Percentiles rank a stretch among this genome's conserved stretches.
These are phyloP conservation scores for Chrysanthemum makinoi DNA, from an alignment of 129 eudicot genomes.

Conservation along the genomic window DNA sequence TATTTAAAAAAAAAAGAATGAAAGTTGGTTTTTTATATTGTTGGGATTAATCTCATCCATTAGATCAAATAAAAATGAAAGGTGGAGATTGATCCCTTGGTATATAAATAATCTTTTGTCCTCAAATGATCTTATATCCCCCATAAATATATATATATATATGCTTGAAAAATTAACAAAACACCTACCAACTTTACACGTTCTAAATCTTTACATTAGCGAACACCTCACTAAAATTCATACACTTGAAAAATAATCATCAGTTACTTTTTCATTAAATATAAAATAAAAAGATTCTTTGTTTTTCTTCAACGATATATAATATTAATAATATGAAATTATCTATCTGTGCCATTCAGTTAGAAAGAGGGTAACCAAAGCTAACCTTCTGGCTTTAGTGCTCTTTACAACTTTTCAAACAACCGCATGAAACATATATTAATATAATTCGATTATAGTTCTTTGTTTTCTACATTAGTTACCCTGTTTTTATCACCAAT, in stretches of 20 bases:
- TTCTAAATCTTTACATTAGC: background rate
- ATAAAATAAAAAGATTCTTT: background rate
- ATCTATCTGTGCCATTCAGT: constrained; percentile 28
- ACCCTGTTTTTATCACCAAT: background rate
- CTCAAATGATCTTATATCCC: too few species aligned
- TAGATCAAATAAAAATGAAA: too few species aligned
- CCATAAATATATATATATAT: too few species aligned
- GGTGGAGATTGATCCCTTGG: too few species aligned
- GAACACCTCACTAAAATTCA: constrained; percentile 4
- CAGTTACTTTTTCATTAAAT: constrained; percentile 22
- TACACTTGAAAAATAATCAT: constrained; percentile 53
- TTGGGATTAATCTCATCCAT: too few species aligned
- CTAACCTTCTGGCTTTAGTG: constrained; percentile 30
- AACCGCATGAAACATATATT: constrained; percentile 20
- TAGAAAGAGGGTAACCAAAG: constrained; percentile 23
- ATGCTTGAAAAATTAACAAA: too few species aligned
- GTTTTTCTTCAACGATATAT: background rate
- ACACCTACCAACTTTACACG: background rate
- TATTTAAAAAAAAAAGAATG: too few species aligned
- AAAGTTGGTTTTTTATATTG: too few species aligned
- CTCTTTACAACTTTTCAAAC: constrained; percentile 22
- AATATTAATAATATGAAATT: constrained; percentile 20
- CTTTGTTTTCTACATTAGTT: constrained; percentile 6
- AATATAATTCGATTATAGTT: constrained; percentile 11
- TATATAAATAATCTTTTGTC: too few species aligned